These are phyloP conservation scores for Scutellaria barbata DNA, from an alignment of 257 asterid genomes.

Conservation along the genomic window DNA sequence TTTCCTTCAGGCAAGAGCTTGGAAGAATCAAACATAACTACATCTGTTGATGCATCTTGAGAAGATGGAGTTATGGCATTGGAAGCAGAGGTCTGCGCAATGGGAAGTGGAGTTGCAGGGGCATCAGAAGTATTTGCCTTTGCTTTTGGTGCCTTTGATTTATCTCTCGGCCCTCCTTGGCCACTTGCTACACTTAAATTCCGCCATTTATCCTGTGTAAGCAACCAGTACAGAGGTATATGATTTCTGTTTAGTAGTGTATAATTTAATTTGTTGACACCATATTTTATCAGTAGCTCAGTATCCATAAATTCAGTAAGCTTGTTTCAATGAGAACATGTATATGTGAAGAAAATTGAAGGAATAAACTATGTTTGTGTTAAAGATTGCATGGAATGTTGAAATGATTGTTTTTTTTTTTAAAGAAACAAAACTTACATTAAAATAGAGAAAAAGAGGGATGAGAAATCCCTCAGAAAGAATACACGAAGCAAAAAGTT, in stretches of 20 bases:
- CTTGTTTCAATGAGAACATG: neutral
- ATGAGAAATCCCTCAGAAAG: too few relatives aligned
- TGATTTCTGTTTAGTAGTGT: neutral
- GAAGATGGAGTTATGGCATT: constrained; percentile 45
- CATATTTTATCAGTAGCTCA: neutral
- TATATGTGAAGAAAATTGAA: neutral
- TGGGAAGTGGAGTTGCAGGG: constrained; percentile 53
- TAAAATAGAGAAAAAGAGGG: too few relatives aligned
- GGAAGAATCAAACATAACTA: constrained; percentile 52
- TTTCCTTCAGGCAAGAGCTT: constrained; percentile 63
- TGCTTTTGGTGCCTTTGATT: constrained; percentile 59
- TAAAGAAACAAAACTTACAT: too few relatives aligned
- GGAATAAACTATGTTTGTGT: too few relatives aligned
- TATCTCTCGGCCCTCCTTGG: constrained; percentile 70
- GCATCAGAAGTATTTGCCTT: constrained; percentile 60
- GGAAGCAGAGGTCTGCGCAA: constrained; percentile 45
- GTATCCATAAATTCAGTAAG: neutral
- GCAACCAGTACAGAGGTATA: constrained; percentile 19
- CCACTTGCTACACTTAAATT: constrained; percentile 85
- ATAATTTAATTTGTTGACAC: neutral
- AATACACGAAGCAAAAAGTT: too few relatives aligned
- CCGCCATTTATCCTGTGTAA: constrained; percentile 92
- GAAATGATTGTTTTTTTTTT: too few relatives aligned
- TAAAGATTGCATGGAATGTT: neutral
- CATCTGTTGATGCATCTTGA: constrained; percentile 52